Evolutionary conservation across 78 protist species (phyloP).

Genomic region (Dictyostelium intermedium): DNA sequence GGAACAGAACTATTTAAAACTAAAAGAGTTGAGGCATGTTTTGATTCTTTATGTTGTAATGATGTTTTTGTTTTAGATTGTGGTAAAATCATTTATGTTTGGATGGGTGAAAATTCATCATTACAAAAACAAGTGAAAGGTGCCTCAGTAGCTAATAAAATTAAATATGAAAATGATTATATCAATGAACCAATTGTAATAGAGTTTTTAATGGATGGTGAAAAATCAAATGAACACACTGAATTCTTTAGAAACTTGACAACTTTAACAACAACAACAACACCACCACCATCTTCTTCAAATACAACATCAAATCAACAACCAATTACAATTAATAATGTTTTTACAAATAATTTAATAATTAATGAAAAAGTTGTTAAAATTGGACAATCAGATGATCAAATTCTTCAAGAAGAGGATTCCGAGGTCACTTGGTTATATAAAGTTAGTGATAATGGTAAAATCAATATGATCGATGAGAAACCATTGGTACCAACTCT

Average conservation of each 20-base stretch:
- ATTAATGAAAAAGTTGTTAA: neutral
- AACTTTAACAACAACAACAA: too few relatives aligned
- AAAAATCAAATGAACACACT: neutral
- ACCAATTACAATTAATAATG: neutral
- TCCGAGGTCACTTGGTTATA: conserved; percentile 47
- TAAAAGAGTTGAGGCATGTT: conserved; percentile 30
- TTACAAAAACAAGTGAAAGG: conserved; percentile 67
- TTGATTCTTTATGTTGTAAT: conserved; percentile 32
- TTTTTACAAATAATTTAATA: conserved; percentile 12
- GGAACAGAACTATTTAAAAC: conserved; percentile 62
- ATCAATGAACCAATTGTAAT: conserved; percentile 45
- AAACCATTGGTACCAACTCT: conserved; percentile 51
- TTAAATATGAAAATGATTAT: conserved; percentile 44
- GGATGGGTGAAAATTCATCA: conserved; percentile 50
- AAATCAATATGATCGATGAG: conserved; percentile 39
- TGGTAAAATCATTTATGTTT: conserved; percentile 41
- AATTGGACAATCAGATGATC: neutral
- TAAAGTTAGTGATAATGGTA: conserved; percentile 57
- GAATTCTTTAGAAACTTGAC: conserved; percentile 12
- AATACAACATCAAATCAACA: neutral
- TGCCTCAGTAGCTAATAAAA: conserved; percentile 30
- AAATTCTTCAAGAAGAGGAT: neutral
- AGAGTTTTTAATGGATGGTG: conserved; percentile 27
- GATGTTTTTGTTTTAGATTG: conserved; percentile 68
- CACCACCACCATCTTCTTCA: neutral